A percentile compares a stretch with the other conserved stretches of the same genome.
Conservation (phyloP, 2,329 filamentous ascomycete species). For the Aspergillus ochraceus region DNA sequence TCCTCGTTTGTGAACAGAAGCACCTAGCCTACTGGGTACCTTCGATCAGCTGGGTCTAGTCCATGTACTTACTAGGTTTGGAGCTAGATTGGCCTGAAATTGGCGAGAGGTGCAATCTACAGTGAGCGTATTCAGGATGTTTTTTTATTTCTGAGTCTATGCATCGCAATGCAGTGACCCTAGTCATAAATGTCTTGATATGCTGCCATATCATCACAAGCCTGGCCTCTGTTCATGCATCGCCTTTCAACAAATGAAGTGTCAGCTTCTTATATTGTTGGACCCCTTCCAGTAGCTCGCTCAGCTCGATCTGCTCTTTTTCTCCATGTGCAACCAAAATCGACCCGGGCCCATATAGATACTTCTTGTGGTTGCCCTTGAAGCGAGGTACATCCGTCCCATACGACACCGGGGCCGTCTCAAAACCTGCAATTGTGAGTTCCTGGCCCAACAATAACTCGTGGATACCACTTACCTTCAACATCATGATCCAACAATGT, state of each 20-base stretch:
- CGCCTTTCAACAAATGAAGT: not conserved
- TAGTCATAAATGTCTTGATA: too few relatives aligned
- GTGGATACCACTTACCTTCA: conserved; percentile 2
- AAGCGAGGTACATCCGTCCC: conserved; percentile 44
- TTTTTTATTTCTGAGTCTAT: too few relatives aligned
- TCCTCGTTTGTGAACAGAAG: too few relatives aligned
- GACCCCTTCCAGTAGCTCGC: conserved; percentile 42
- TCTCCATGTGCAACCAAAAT: conserved; percentile 42
- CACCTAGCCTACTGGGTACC: too few relatives aligned
- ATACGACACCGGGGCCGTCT: conserved; percentile 38
- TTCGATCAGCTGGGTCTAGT: too few relatives aligned
- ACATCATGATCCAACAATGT: conserved; percentile 42
- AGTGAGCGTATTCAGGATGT: too few relatives aligned
- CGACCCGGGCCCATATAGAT: conserved; percentile 43
- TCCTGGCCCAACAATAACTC: not conserved
- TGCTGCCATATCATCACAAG: not conserved
- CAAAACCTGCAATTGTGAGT: conserved; percentile 29
- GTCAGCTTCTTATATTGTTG: conserved; percentile 34
- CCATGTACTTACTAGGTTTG: too few relatives aligned
- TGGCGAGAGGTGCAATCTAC: too few relatives aligned
- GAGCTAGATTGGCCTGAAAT: too few relatives aligned
- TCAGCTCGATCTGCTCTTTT: conserved; percentile 37
- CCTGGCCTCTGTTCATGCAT: not conserved
- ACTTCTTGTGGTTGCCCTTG: conserved; percentile 33
- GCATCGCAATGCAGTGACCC: too few relatives aligned